phyloP scores from a whole-genome alignment of 1,139 yeast genomes.

The Yamadazyma siamensis region DNA sequence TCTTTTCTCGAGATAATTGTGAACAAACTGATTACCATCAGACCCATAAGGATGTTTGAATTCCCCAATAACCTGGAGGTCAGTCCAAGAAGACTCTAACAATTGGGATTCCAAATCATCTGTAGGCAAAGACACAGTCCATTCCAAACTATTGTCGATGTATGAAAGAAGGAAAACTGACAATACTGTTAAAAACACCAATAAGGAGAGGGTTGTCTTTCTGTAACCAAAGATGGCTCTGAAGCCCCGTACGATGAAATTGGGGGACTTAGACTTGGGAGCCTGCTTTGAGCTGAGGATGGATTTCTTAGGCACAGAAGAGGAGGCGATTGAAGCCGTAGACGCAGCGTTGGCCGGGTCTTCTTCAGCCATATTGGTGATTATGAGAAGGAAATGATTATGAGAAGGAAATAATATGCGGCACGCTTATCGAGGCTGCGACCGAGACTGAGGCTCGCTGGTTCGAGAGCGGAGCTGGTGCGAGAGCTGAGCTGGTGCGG shows the following conservation, averaged over 20 bases:
- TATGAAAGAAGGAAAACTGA: conserved; percentile 27
- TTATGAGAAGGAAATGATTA: background rate
- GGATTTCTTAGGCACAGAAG: conserved; percentile 6
- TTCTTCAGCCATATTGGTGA: conserved; percentile 9
- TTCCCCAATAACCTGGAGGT: conserved; percentile 63
- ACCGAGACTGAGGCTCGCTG: no score
- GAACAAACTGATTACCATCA: conserved; percentile 70
- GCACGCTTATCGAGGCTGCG: no score
- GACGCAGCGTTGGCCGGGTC: conserved; percentile 1
- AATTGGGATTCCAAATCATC: conserved; percentile 33
- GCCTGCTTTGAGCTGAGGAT: conserved; percentile 1
- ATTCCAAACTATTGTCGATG: conserved; percentile 34
- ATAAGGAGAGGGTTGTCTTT: conserved; percentile 54
- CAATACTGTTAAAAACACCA: conserved; percentile 42
- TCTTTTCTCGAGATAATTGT: conserved; percentile 55
- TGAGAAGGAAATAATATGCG: no score
- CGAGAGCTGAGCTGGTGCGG: no score
- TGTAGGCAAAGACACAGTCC: conserved; percentile 39
- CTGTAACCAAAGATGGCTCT: conserved; percentile 52
- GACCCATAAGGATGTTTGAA: conserved; percentile 78
- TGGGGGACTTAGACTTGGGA: conserved; percentile 8
- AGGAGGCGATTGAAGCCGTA: conserved; percentile 3
- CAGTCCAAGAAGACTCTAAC: conserved; percentile 57
- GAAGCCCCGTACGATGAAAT: conserved; percentile 11
- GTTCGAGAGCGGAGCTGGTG: no score